A percentile compares a stretch with the other conserved stretches of the same genome.
Conservation (phyloP, 2,329 filamentous ascomycete genomes). For the Ceratocystis albifundus region DNA sequence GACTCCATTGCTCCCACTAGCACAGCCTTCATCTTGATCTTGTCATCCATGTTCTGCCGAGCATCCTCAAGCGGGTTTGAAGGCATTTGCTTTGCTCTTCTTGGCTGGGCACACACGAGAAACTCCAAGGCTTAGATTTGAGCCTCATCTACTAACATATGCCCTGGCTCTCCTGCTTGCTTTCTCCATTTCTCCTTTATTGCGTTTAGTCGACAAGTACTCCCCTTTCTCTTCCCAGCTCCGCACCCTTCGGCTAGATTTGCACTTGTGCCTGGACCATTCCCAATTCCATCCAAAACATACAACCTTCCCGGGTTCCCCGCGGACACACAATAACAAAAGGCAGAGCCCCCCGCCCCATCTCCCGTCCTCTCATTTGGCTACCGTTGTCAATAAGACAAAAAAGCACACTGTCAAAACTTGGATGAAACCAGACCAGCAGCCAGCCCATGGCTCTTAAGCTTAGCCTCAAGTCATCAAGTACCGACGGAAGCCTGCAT, state of each 20-base stretch:
- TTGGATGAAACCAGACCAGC: background rate
- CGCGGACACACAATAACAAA: background rate
- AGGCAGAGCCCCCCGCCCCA: background rate
- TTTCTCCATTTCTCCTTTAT: background rate
- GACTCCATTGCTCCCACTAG: background rate
- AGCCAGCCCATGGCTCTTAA: background rate
- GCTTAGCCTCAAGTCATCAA: background rate
- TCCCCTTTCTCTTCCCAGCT: too few relatives aligned
- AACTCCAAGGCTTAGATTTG: background rate
- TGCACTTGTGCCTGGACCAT: too few relatives aligned
- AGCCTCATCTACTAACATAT: background rate
- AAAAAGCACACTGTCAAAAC: background rate
- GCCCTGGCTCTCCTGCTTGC: background rate
- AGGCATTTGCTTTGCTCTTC: background rate
- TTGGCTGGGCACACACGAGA: background rate
- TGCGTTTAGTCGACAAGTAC: background rate
- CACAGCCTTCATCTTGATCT: constrained; percentile 9
- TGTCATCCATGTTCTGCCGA: constrained; percentile 3
- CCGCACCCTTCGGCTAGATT: too few relatives aligned
- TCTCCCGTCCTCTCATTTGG: background rate
- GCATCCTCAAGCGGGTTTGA: background rate
- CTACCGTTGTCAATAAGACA: background rate
- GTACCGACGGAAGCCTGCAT: constrained; percentile 9
- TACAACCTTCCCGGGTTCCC: too few relatives aligned
- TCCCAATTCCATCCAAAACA: too few relatives aligned